Evolutionary conservation across 805 yeast genomes (phyloP).

Genomic region (Yarrowia sp.): DNA sequence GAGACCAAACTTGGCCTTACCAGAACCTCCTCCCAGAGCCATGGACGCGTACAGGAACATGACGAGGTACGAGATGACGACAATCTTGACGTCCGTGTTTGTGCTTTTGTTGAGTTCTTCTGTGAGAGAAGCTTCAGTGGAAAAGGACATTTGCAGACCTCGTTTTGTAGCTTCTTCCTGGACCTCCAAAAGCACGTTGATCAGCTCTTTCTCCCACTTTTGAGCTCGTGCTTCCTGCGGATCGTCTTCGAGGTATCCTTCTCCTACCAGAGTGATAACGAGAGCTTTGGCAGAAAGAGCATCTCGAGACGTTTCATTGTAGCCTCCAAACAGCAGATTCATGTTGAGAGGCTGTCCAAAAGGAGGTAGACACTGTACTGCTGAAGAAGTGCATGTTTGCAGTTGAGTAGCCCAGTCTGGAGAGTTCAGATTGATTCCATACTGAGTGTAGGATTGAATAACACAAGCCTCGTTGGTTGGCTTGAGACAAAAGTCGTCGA

Average conservation of each 20-base stretch:
- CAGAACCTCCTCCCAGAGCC: conserved; percentile 60
- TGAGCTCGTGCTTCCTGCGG: conserved; percentile 44
- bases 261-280: conserved; percentile 67
- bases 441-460: conserved; percentile 84
- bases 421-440: conserved; percentile 50
- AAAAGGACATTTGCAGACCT: conserved; percentile 66
- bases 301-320: conserved; percentile 35
- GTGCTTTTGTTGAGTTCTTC: conserved; percentile 80
- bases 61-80: conserved; percentile 68
- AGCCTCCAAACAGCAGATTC: conserved; percentile 66
- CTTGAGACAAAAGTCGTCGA: conserved; percentile 74
- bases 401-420: conserved; percentile 56
- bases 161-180: conserved; percentile 45
- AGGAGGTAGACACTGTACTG: conserved; percentile 84
- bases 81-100: conserved; percentile 69
- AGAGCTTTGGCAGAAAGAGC: conserved; percentile 66
- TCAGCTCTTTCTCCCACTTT: conserved; percentile 74
- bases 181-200: conserved; percentile 49
- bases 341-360: conserved; percentile 87
- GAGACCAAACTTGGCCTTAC: conserved; percentile 61
- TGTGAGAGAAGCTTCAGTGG: conserved; percentile 78
- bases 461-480: conserved; percentile 80
- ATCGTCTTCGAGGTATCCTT: conserved; percentile 49
- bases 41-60: conserved; percentile 89
- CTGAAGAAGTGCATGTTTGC: conserved; percentile 63